Base-by-base conservation (phyloP, 1,284 basidiomycete genomes). In the Rugosomyces carneus region DNA sequence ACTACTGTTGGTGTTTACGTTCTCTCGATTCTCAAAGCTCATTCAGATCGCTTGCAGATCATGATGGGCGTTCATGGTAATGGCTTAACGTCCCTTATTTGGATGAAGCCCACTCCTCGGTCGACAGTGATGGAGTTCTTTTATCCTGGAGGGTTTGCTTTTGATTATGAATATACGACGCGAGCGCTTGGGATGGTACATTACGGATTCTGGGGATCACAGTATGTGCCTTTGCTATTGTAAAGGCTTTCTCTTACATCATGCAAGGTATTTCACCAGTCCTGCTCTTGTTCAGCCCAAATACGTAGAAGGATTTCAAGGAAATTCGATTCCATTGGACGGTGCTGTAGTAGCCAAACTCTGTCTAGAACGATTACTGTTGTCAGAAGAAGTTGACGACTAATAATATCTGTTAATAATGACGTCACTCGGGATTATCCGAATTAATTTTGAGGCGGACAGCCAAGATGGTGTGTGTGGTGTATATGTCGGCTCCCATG, bases 11-110 rank as follows among this genome's bases (percentile, higher is more conserved):
- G 81, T 68, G 47, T 20, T 40, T 10, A 5, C n/a, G n/a, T 31
- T 34, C 16, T 37, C 18, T 36, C 37, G 19, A 26, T 37, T 37
- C 35, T 40, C 29, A 34, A n/a, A n/a, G n/a, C n/a, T n/a, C n/a
- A n/a, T n/a, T n/a, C n/a, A n/a, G n/a, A n/a, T n/a, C n/a, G n/a
- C n/a, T n/a, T n/a, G n/a, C n/a, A 91, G 85, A 84, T 92, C 55
- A 76, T 92, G 78, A 82, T 91, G 76, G 89, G 89, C 47, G 82
- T 93, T 13, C 90, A 93, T 58, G 90, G 90, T 7, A 90, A 92
- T 60, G 90, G 89, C 36, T 64, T 93, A 29, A 91, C 90, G 0
- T 77, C 86, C 9, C 69, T 91, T 1, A 60, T 93, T 4, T 93
- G 89, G 89, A 91, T 93, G 89, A 80, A 82, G 21, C 86, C 87